Base-by-base conservation (phyloP, 768 basidiomycete genomes). In the Calocera viscosa region DNA sequence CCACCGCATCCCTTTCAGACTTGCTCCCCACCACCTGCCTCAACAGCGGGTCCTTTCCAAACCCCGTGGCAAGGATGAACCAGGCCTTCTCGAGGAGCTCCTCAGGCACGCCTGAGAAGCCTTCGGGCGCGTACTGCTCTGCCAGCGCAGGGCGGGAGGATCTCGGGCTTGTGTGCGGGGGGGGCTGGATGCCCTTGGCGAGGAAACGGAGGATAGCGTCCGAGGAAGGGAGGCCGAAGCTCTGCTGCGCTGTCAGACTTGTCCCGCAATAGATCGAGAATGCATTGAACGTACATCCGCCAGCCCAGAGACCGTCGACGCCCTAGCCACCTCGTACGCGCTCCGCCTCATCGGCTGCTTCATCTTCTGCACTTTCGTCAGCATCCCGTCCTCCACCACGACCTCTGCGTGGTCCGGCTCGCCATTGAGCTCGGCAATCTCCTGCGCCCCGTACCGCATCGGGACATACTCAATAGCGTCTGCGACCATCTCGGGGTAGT, bases 391-490 rank as follows among this genome's bases (percentile, higher is more conserved):
- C 24, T 73, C 73, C 16, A 79, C 77, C 49, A 80, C 78, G 30
- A 64, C 70, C 14, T 64, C 67, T 49, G 65, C 65, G 17, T 72
- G 75, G 66, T 88, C 86, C 68, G 89, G 88, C 68, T 88, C 85
- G 72, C 87, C 89, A 35, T 81, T 83, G 60, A 72, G 71, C 1
- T 74, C 73, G 0, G 72, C 74, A 26, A 73, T 70, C 65, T 71
- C 73, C 26, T 70, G 39, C 39, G 85, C 83, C 72, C 89, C 88
- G 77, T 91, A 90, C 75, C 88, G 90, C 82, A 92, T 83, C 26
- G 83, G 78, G 63, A 99, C 75, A 93, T 93, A 99, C 73, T 94
- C 94, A 0, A 89, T 88, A 11, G 89, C 84, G 72, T 99, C 96
- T 1, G 90, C 86, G 24, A 94, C 89, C 68, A 90, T 82, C 76